Percentiles rank a stretch among this genome's conserved stretches.
These are phyloP conservation scores for Murraya koenigii DNA, from an alignment of 345 rosid species.

Conservation along the genomic window DNA sequence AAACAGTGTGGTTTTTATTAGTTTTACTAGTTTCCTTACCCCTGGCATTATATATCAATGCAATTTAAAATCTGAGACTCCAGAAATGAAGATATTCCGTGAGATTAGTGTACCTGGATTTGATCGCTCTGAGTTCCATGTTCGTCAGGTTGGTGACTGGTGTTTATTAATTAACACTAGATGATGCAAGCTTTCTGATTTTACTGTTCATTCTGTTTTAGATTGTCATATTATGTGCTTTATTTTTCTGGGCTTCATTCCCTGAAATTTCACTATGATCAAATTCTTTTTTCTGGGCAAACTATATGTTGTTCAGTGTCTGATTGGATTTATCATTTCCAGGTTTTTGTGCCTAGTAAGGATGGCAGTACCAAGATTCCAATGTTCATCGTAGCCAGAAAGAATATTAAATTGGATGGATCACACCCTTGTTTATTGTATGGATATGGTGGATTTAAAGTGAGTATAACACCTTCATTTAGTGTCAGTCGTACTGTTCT, in stretches of 20 bases:
- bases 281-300: background rate
- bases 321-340: slow-evolving; percentile 17
- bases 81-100: slow-evolving; percentile 71
- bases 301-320: background rate
- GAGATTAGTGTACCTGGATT: slow-evolving; percentile 74
- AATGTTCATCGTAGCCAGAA: slow-evolving; percentile 66
- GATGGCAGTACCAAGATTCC: slow-evolving; percentile 85
- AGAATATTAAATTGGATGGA: slow-evolving; percentile 62
- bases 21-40: slow-evolving; percentile 81
- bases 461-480: slow-evolving; percentile 71
- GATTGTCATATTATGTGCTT: background rate
- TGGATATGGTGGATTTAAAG: slow-evolving; percentile 89
- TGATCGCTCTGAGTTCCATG: slow-evolving; percentile 65
- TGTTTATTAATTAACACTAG: background rate
- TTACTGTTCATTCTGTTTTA: background rate
- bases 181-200: background rate
- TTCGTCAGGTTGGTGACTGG: slow-evolving; percentile 79
- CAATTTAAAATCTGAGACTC: slow-evolving; percentile 47
- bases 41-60: slow-evolving; percentile 85
- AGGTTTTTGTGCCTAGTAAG: slow-evolving; percentile 82
- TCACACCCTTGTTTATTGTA: slow-evolving; percentile 87
- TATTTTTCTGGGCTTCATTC: background rate
- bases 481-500: slow-evolving; percentile 59
- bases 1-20: slow-evolving; percentile 53
- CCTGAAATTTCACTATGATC: background rate